These are phyloP conservation scores for Fonsecaea monophora DNA, from an alignment of 2,329 filamentous ascomycete species.

Conservation along the genomic window DNA sequence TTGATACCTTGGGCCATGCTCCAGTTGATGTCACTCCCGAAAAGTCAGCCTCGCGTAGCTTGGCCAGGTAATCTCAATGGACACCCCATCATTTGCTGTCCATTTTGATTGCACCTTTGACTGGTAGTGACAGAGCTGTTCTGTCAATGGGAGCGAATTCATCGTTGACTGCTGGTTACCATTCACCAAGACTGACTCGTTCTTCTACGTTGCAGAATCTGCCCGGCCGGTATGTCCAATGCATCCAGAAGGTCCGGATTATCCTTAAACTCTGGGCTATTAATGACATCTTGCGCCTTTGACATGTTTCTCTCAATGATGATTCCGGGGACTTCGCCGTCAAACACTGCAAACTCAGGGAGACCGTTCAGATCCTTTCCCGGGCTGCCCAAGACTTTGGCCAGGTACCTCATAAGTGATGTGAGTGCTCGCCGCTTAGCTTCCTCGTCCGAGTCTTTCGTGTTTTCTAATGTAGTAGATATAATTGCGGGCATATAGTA, in stretches of 20 bases:
- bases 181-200: constrained; percentile 38
- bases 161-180: background rate
- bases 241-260: constrained; percentile 42
- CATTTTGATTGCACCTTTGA: background rate
- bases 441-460: constrained; percentile 33
- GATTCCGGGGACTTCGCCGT: constrained; percentile 35
- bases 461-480: constrained; percentile 42
- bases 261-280: constrained; percentile 40
- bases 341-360: constrained; percentile 19
- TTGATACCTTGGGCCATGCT: background rate
- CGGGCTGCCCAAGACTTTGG: constrained; percentile 40
- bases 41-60: background rate
- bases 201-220: constrained; percentile 37
- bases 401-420: constrained; percentile 43
- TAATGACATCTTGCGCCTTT: constrained; percentile 41
- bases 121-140: background rate
- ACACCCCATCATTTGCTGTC: background rate
- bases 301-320: constrained; percentile 44
- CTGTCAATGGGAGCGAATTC: background rate
- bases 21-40: background rate
- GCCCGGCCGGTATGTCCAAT: constrained; percentile 39
- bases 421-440: constrained; percentile 39
- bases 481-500: constrained; percentile 51
- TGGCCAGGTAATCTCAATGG: background rate
- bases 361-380: constrained; percentile 15